These are phyloP conservation scores for Xylaria sp. DNA, from an alignment of 2,329 filamentous ascomycete species.

Conservation along the genomic window DNA sequence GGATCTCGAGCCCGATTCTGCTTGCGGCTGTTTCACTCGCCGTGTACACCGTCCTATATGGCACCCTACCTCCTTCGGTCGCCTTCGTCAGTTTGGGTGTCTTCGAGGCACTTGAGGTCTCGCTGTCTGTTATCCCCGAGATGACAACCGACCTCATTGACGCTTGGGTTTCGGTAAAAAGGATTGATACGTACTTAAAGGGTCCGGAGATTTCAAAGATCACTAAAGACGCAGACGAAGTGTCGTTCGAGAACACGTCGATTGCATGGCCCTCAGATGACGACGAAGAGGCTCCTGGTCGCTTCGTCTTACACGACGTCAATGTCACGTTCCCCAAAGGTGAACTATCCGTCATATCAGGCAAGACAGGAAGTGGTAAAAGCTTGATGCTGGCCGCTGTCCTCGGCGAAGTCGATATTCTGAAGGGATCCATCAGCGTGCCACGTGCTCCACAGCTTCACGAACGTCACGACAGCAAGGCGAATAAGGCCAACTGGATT, in stretches of 20 bases:
- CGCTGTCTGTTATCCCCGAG: conserved; percentile 72
- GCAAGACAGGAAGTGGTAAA: conserved; percentile 78
- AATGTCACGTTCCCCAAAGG: conserved; percentile 68
- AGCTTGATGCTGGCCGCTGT: conserved; percentile 74
- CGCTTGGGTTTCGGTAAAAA: conserved; percentile 70
- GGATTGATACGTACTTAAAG: conserved; percentile 72
- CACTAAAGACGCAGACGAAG: conserved; percentile 57
- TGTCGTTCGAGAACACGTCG: conserved; percentile 68
- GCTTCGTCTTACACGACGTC: conserved; percentile 68
- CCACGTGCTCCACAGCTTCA: conserved; percentile 52
- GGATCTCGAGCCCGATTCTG: conserved; percentile 74
- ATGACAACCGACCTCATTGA: conserved; percentile 72
- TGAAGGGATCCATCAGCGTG: conserved; percentile 63
- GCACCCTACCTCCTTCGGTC: conserved; percentile 67
- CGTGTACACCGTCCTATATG: conserved; percentile 67
- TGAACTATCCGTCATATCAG: conserved; percentile 74
- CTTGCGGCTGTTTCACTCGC: conserved; percentile 72
- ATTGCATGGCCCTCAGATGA: conserved; percentile 76
- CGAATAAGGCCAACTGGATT: conserved; percentile 68
- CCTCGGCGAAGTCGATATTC: conserved; percentile 73
- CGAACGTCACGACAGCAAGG: conserved; percentile 64
- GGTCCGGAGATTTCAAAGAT: conserved; percentile 64
- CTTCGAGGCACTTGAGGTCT: conserved; percentile 73
- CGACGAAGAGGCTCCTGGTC: conserved; percentile 56
- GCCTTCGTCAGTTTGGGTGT: conserved; percentile 79